These are phyloP conservation scores for Microbotryomycetes sp. DNA, from an alignment of 1,284 basidiomycete genomes.

Conservation along the genomic window DNA sequence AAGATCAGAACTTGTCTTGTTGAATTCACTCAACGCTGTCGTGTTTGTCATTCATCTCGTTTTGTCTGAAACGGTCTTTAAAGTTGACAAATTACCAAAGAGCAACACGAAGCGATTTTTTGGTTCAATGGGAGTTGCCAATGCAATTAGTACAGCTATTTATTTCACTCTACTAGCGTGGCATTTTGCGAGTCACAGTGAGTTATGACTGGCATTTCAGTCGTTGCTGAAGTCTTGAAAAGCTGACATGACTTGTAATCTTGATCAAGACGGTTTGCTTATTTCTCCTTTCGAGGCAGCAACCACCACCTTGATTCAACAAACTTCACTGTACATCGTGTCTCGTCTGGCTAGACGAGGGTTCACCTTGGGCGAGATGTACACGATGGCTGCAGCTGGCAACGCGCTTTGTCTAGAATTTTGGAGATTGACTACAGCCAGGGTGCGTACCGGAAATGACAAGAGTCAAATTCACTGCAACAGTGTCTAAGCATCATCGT, in stretches of 20 bases:
- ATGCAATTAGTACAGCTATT: constrained; percentile 14
- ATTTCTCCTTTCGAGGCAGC: constrained; percentile 73
- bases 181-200: background rate
- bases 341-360: constrained; percentile 83
- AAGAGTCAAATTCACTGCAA: too few species aligned
- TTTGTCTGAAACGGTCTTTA: constrained; percentile 37
- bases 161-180: constrained; percentile 6
- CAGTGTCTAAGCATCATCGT: background rate
- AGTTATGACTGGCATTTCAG: background rate
- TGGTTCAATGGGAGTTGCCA: constrained; percentile 33
- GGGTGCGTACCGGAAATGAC: too few species aligned
- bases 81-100: constrained; percentile 37
- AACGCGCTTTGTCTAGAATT: constrained; percentile 77
- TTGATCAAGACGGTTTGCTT: constrained; percentile 39
- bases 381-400: constrained; percentile 77
- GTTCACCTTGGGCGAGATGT: constrained; percentile 91
- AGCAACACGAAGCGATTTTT: constrained; percentile 41
- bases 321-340: constrained; percentile 82
- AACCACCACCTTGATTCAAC: constrained; percentile 73
- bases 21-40: constrained; percentile 42
- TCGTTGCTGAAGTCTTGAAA: constrained; percentile 23
- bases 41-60: constrained; percentile 39
- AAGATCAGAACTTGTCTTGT: constrained; percentile 40
- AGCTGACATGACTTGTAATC: background rate
- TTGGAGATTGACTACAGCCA: constrained; percentile 29